Evolutionary conservation across 805 yeast genomes (phyloP).

Genomic region (Teunomyces panamensis): DNA sequence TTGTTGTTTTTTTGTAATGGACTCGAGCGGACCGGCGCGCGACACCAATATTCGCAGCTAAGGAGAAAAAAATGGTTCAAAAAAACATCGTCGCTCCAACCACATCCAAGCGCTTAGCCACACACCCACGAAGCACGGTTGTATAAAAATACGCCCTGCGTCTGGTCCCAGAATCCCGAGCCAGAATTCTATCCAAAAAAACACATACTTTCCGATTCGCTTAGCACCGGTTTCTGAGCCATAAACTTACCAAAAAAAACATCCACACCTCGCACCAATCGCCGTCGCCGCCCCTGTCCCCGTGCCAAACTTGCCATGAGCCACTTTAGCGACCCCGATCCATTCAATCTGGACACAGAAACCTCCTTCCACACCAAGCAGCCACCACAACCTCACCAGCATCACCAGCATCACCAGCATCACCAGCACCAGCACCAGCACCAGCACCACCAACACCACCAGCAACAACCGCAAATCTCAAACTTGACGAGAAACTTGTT

Average conservation of each 20-base stretch:
- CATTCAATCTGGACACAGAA: background rate
- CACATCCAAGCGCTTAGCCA: background rate
- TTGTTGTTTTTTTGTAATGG: background rate
- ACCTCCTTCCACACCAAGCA: background rate
- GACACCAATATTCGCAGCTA: background rate
- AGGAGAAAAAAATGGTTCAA: background rate
- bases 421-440: background rate
- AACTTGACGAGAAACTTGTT: constrained; percentile 34
- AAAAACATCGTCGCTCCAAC: background rate
- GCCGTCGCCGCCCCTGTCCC: background rate
- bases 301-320: background rate
- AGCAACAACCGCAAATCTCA: constrained; percentile 17
- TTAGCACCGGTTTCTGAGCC: too few species aligned
- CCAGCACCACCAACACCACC: constrained; percentile 6
- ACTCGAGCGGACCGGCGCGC: background rate
- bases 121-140: too few species aligned
- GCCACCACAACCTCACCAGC: background rate
- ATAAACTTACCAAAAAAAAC: too few species aligned
- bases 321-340: constrained; percentile 1
- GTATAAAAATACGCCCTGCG: too few species aligned
- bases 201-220: too few species aligned
- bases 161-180: too few species aligned
- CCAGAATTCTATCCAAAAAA: too few species aligned
- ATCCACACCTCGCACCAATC: too few species aligned
- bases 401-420: constrained; percentile 8